These are phyloP conservation scores for Fraxinus paxiana DNA, from an alignment of 305 asterid genomes.

Conservation along the genomic window DNA sequence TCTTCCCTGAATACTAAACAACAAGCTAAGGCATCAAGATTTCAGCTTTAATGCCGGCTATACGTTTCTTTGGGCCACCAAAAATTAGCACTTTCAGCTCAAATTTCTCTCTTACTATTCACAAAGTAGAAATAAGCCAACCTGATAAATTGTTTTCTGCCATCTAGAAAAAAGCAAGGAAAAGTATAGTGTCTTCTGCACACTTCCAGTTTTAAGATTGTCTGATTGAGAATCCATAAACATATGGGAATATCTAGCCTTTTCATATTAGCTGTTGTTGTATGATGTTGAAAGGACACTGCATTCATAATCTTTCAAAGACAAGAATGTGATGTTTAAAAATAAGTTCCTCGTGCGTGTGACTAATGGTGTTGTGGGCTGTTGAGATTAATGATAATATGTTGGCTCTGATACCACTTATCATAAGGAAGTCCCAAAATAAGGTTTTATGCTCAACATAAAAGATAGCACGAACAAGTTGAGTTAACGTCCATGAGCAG, in stretches of 20 bases:
- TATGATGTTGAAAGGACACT: conserved; percentile 57
- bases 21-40: conserved; percentile 37
- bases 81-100: conserved; percentile 45
- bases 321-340: conserved; percentile 5
- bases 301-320: conserved; percentile 29
- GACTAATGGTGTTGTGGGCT: neutral
- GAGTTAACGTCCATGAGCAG: neutral
- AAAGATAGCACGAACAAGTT: neutral
- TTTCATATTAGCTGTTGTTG: conserved; percentile 30
- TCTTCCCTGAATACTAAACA: conserved; percentile 43
- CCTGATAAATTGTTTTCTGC: conserved; percentile 32
- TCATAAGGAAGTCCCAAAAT: neutral
- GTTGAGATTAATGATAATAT: conserved; percentile 18
- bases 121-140: conserved; percentile 17
- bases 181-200: conserved; percentile 52
- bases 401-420: neutral
- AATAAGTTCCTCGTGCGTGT: neutral
- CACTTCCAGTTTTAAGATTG: conserved; percentile 57
- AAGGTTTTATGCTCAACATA: neutral
- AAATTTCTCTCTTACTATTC: conserved; percentile 26
- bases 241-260: conserved; percentile 40
- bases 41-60: conserved; percentile 48
- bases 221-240: conserved; percentile 47
- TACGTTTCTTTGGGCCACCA: conserved; percentile 58
- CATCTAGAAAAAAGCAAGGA: conserved; percentile 30